Base-by-base conservation (phyloP, 805 yeast genomes). In the Starmerella floris region DNA sequence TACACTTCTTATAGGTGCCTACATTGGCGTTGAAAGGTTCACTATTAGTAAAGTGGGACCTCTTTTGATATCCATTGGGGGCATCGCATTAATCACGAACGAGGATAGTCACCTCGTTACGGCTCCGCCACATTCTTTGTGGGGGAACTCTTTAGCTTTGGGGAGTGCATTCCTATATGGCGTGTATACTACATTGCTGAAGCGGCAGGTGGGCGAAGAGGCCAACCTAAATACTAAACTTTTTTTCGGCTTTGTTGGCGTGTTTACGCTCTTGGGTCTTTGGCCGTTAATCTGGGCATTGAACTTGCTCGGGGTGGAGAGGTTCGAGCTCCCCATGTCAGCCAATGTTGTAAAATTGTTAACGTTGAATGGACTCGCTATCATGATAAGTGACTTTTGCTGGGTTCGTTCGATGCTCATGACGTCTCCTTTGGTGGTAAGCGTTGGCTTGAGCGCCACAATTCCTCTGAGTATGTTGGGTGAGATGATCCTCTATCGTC, bases 351-450 rank as follows among this genome's bases (percentile, higher is more conserved):
- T 76, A 55, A 44, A 61, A 1, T 65, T 85, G 2, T 63, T 88
- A 5, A 39, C 70, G 0, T 48, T 74, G 37, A 91, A 91, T 59
- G 81, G 87, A 45, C 55, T 74, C 28, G 76, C 84, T 33, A 84
- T 95, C 1, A 79, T 91, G 51, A 62, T 87, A 15, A 79, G 94
- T 31, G 98, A 91, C 59, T 85, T 79, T 53, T 77, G 93, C 55
- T 91, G 98, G 98, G 95, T 94, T 27, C 76, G 83, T 49, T 94
- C 97, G 0, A 91, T 87, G 74, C 69, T 91, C 26, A 65, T 91
- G 56, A 91, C 98, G 1, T 79, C 91, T 35, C 98, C 98, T 2
- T 66, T 91, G 51, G 87, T 95, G 0, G 97, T 88, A 2, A 91
- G 98, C 0, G 94, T 91, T 10, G 98, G 98, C 0, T 67, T 91